Evolutionary conservation across 495 filamentous ascomycete genomes (phyloP).

Genomic region (Copromyces sp.): DNA sequence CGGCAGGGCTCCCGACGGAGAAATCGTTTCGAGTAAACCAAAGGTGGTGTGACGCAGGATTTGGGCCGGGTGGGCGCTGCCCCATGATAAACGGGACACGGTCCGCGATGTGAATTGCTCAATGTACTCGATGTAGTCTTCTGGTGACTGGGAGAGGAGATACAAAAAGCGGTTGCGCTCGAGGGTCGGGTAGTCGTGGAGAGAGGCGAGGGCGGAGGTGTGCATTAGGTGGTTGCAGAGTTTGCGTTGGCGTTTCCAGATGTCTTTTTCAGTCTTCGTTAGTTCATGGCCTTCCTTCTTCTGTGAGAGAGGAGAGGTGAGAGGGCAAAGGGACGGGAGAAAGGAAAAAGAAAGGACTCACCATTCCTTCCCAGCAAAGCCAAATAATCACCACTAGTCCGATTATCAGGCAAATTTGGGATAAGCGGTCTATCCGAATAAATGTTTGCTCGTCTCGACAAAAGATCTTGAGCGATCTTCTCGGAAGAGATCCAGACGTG

Average conservation of each 20-base stretch:
- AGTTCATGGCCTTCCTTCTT: not conserved
- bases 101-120: slow-evolving; percentile 51
- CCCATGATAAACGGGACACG: slow-evolving; percentile 50
- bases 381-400: slow-evolving; percentile 45
- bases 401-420: slow-evolving; percentile 43
- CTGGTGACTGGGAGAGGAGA: slow-evolving; percentile 27
- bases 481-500: slow-evolving; percentile 53
- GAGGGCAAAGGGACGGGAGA: not conserved
- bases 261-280: slow-evolving; percentile 23
- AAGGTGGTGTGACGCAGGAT: slow-evolving; percentile 45
- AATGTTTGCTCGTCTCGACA: slow-evolving; percentile 47
- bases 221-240: slow-evolving; percentile 49
- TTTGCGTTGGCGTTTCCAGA: slow-evolving; percentile 48
- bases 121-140: slow-evolving; percentile 42
- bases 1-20: slow-evolving; percentile 45
- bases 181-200: slow-evolving; percentile 42
- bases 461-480: slow-evolving; percentile 45
- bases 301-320: not conserved
- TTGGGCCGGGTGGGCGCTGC: slow-evolving; percentile 34
- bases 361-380: slow-evolving; percentile 44
- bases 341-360: no score
- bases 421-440: slow-evolving; percentile 53
- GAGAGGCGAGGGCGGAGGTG: slow-evolving; percentile 28
- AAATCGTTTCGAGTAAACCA: slow-evolving; percentile 48
- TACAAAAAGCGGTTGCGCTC: slow-evolving; percentile 47